Conservation (phyloP, 2,329 filamentous ascomycete species). For the Dactylonectria macrodidyma region DNA sequence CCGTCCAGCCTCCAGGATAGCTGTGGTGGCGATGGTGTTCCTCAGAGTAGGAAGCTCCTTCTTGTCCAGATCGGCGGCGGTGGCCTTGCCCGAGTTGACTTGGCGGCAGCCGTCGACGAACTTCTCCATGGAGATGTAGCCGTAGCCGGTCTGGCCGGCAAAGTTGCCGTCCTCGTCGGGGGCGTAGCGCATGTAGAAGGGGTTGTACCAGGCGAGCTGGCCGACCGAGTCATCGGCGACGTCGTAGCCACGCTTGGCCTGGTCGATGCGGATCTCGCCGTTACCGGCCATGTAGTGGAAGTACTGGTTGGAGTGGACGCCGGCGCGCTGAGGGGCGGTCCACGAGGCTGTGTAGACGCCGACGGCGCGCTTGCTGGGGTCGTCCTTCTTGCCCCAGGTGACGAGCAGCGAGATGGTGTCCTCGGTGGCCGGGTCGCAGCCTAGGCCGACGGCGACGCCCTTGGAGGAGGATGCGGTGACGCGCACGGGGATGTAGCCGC, state of each 20-base stretch:
- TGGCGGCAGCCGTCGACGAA: slow-evolving; percentile 90
- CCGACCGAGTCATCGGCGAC: slow-evolving; percentile 85
- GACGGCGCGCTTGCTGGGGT: slow-evolving; percentile 80
- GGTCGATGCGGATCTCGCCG: slow-evolving; percentile 91
- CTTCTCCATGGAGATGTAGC: slow-evolving; percentile 95
- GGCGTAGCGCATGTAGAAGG: slow-evolving; percentile 95
- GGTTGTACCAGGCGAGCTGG: slow-evolving; percentile 89
- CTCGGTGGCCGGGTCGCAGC: slow-evolving; percentile 86
- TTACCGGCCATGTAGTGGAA: slow-evolving; percentile 92
- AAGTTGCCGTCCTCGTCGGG: slow-evolving; percentile 97
- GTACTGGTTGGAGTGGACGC: slow-evolving; percentile 97
- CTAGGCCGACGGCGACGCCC: slow-evolving; percentile 83
- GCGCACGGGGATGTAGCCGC: slow-evolving; percentile 81
- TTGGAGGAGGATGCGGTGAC: slow-evolving; percentile 85
- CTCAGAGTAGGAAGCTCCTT: slow-evolving; percentile 86
- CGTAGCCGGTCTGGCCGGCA: slow-evolving; percentile 90
- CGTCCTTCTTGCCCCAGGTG: slow-evolving; percentile 84
- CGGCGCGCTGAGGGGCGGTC: slow-evolving; percentile 93
- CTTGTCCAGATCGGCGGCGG: slow-evolving; percentile 82
- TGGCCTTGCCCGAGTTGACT: slow-evolving; percentile 81
- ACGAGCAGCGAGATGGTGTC: slow-evolving; percentile 94
- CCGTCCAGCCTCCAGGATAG: slow-evolving; percentile 90
- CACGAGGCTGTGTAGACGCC: slow-evolving; percentile 95
- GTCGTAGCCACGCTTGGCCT: slow-evolving; percentile 95
- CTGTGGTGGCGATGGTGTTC: slow-evolving; percentile 93